phyloP scores from a whole-genome alignment of 1,139 yeast species.

The Chernovozyma aurita region DNA sequence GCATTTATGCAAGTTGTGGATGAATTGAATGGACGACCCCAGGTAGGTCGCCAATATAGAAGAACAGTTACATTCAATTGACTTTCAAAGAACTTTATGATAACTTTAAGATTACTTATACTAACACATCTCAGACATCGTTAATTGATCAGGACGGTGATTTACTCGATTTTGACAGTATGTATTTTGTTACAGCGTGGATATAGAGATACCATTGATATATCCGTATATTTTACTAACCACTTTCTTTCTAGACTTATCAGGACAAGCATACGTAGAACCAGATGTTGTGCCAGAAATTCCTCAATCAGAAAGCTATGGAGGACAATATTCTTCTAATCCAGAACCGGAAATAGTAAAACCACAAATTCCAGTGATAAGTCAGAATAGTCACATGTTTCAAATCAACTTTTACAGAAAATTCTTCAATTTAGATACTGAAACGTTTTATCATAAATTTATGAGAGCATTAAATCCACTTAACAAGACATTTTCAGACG shows the following conservation, averaged over 20 bases:
- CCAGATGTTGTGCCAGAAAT: conserved; percentile 5
- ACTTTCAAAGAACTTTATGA: no score
- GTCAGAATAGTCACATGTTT: conserved; percentile 43
- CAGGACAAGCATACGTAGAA: no score
- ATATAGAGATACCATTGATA: no score
- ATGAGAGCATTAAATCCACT: conserved; percentile 44
- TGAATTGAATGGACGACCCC: no score
- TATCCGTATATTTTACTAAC: no score
- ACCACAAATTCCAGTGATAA: conserved; percentile 20
- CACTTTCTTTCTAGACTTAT: no score
- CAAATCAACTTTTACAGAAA: conserved; percentile 53
- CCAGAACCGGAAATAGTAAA: conserved; percentile 14
- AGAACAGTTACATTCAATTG: no score
- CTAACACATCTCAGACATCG: conserved; percentile 7
- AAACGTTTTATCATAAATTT: conserved; percentile 48
- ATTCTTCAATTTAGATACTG: conserved; percentile 62
- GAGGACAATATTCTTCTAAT: no score
- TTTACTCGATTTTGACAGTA: conserved; percentile 16
- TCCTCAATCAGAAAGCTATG: no score
- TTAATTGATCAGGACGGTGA: conserved; percentile 15
- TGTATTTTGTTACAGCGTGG: no score
- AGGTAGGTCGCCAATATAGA: no score
- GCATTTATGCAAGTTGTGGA: no score
- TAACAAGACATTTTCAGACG: conserved; percentile 18
- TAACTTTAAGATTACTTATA: not conserved